Percentiles rank a stretch among this genome's conserved stretches.
Conservation (phyloP, 768 basidiomycete species). For the Mycena vulgaris region DNA sequence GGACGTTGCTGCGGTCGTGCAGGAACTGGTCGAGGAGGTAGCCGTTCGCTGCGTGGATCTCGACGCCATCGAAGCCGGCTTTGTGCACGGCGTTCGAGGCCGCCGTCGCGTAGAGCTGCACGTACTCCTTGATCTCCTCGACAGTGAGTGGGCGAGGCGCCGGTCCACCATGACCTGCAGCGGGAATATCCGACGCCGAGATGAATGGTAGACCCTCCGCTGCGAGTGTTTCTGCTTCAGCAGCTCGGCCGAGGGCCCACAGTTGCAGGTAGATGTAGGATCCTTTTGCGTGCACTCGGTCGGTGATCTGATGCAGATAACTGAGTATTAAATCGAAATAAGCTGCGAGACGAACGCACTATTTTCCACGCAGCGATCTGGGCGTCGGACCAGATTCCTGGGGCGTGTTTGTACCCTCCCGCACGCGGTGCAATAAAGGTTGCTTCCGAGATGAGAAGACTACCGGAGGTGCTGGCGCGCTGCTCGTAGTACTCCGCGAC, state of each 20-base stretch:
- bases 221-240: conserved; percentile 44
- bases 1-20: conserved; percentile 5
- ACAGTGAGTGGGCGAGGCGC: conserved; percentile 45
- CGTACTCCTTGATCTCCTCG: too few species aligned
- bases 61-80: too few species aligned
- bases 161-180: conserved; percentile 24
- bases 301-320: conserved; percentile 18
- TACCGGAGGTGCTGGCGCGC: conserved; percentile 47
- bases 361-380: conserved; percentile 65
- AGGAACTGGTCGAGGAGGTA: conserved; percentile 63
- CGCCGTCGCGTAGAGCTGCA: too few species aligned
- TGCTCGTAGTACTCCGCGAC: too few species aligned
- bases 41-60: conserved; percentile 47
- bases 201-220: conserved; percentile 47
- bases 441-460: conserved; percentile 56
- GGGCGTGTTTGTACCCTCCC: conserved; percentile 51
- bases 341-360: conserved; percentile 39
- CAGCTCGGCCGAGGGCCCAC: conserved; percentile 63
- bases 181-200: conserved; percentile 44
- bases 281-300: too few species aligned
- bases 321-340: not conserved
- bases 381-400: conserved; percentile 59
- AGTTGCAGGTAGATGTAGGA: conserved; percentile 61
- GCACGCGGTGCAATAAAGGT: conserved; percentile 51
- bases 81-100: too few species aligned